Base-by-base conservation (phyloP, 192 early-diverging fungal genomes). In the Podila clonocystis region DNA sequence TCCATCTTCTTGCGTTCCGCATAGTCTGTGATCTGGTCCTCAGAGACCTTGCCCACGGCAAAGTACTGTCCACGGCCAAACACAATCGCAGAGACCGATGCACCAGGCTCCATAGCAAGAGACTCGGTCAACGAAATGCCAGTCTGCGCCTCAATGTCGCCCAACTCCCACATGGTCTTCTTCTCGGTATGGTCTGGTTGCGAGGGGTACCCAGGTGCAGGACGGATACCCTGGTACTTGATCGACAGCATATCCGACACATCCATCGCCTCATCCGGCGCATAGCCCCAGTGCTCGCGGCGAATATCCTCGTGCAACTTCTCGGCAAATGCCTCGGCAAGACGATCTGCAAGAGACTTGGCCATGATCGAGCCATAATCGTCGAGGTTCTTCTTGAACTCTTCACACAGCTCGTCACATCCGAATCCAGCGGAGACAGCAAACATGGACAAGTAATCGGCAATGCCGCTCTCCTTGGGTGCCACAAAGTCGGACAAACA, bases 121-220 rank as follows among this genome's bases (percentile, higher is more conserved):
- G 91, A 93, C 68, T 98, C 97, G n/a, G 97, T 98, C 68, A 98
- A 85, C 45, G 85, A 89, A 67, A 98, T 97, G 15, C 94, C 95
- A 12, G 94, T 95, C 66, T 89, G 70, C 74, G 92, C 90, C 31
- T 87, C 84, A 82, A 97, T 93, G 60, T 94, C 88, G 73, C 91
- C 93, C 50, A 98, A 64, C 29, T 93, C 86, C 97, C 97, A 98
- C 95, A 98, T 97, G 29, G 94, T 94, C 64, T 73, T 72, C 88
- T 98, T 98, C 82, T 98, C 97, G 1, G 94, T 93, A 78, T 98
- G 97, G 68, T 98, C 97, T 17, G 97, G 97, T 80, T 98, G 97
- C 28, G 91, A 95, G 29, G 97, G 97, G 74, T 98, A 98, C 26
- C 96, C 97, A 2, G 96, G 96, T 0, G 97, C 97, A 3, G 97